These are phyloP conservation scores for Monosporozyma aerobia DNA, from an alignment of 805 yeast species.

Conservation along the genomic window DNA sequence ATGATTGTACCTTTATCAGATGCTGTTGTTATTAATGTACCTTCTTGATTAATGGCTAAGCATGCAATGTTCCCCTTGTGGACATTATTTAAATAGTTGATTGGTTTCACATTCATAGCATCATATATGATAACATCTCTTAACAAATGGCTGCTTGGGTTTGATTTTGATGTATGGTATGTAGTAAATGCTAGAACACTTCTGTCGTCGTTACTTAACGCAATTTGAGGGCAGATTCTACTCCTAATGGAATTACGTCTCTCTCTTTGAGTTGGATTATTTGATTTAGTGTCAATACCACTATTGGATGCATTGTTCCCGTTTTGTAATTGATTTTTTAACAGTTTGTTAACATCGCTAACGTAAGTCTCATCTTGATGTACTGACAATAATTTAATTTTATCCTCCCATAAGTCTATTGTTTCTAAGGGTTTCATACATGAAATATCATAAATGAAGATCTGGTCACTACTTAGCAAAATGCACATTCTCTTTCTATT, in stretches of 20 bases:
- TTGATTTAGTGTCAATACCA: constrained; percentile 1
- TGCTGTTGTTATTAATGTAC: constrained; percentile 53
- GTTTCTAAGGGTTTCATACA: constrained; percentile 77
- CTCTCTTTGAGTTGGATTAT: background rate
- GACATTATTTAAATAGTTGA: constrained; percentile 36
- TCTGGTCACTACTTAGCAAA: constrained; percentile 60
- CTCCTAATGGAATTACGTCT: constrained; percentile 11
- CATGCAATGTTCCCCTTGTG: constrained; percentile 27
- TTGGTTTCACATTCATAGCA: constrained; percentile 59
- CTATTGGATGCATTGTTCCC: constrained; percentile 1
- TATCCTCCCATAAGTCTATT: constrained; percentile 36
- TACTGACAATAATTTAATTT: constrained; percentile 8
- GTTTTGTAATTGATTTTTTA: background rate
- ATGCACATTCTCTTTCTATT: constrained; percentile 78
- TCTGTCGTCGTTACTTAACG: constrained; percentile 25
- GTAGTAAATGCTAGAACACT: constrained; percentile 27
- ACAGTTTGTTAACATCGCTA: background rate
- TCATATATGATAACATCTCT: constrained; percentile 64
- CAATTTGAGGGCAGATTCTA: constrained; percentile 15
- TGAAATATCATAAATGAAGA: constrained; percentile 81
- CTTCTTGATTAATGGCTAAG: constrained; percentile 45
- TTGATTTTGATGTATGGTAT: constrained; percentile 17
- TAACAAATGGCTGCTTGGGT: constrained; percentile 38
- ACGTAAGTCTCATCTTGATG: constrained; percentile 15
- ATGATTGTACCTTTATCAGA: constrained; percentile 65